Conservation (phyloP, 31 red algal genomes). For the Odonthalia washingtoniensis region DNA sequence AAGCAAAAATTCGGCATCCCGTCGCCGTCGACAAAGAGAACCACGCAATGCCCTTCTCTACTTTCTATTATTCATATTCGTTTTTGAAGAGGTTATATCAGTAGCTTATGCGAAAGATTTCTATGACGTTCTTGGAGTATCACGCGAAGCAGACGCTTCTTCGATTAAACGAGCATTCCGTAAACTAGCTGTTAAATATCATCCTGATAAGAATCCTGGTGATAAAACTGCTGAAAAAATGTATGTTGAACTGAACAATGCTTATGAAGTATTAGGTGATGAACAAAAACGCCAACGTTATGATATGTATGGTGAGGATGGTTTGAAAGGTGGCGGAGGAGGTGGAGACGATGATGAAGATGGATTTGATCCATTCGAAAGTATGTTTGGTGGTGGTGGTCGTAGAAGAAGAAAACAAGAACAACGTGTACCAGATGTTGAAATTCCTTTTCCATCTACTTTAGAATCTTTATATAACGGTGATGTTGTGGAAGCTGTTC, state of each 20-base stretch:
- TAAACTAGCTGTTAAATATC: conserved; percentile 94
- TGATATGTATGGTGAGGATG: conserved; percentile 90
- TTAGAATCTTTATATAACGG: conserved; percentile 87
- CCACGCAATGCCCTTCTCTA: conserved; percentile 41
- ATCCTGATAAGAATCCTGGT: conserved; percentile 97
- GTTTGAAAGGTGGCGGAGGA: conserved; percentile 57
- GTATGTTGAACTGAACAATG: conserved; percentile 85
- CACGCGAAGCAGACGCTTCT: conserved; percentile 73
- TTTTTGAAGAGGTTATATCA: conserved; percentile 33
- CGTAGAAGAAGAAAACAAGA: conserved; percentile 32
- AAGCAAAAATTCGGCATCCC: no score
- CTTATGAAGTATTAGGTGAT: conserved; percentile 94
- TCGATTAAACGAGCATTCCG: conserved; percentile 94
- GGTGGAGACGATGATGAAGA: conserved; percentile 44
- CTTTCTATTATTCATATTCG: conserved; percentile 50
- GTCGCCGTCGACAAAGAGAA: no score
- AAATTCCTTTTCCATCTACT: conserved; percentile 67
- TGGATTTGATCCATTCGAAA: conserved; percentile 51
- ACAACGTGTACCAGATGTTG: conserved; percentile 71
- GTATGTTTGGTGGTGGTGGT: conserved; percentile 51
- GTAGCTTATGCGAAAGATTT: conserved; percentile 73
- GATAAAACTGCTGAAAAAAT: conserved; percentile 77
- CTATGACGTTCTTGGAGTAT: conserved; percentile 95
- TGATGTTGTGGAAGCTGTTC: conserved; percentile 74
- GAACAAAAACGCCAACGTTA: conserved; percentile 80